Conservation (phyloP, 1,284 basidiomycete species). For the Trametes hirsuta region DNA sequence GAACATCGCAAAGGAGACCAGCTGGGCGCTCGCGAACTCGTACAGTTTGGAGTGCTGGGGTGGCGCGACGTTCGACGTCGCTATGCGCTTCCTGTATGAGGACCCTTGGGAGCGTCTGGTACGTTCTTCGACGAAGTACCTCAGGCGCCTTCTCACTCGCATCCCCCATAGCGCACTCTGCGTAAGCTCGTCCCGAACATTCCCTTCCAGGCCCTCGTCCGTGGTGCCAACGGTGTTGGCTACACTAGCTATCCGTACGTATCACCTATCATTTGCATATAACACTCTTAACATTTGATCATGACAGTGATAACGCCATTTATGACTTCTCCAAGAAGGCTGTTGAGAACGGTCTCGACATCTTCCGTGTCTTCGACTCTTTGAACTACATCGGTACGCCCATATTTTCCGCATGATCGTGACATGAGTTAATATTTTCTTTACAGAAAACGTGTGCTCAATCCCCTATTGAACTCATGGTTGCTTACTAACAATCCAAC, state of each 20-base stretch:
- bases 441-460: slow-evolving; percentile 60
- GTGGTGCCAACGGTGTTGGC: slow-evolving; percentile 98
- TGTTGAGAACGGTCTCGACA: slow-evolving; percentile 98
- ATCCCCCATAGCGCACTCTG: slow-evolving; percentile 70
- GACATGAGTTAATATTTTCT: neutral
- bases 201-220: slow-evolving; percentile 97
- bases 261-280: neutral
- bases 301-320: slow-evolving; percentile 90
- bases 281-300: neutral
- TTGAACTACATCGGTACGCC: slow-evolving; percentile 92
- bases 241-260: slow-evolving; percentile 97
- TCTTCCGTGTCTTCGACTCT: slow-evolving; percentile 99
- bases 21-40: slow-evolving; percentile 92
- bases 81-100: slow-evolving; percentile 99
- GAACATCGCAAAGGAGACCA: slow-evolving; percentile 99
- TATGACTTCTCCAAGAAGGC: slow-evolving; percentile 99
- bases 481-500: neutral
- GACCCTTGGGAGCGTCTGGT: slow-evolving; percentile 99
- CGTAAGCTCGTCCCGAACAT: slow-evolving; percentile 98
- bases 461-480: neutral
- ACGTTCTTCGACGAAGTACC: slow-evolving; percentile 30
- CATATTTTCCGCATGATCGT: neutral
- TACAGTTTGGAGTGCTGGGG: slow-evolving; percentile 99
- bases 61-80: slow-evolving; percentile 98
- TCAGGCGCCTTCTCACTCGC: neutral